Percentiles rank a stretch among this genome's conserved stretches.
Evolutionary conservation across 1,139 yeast genomes (phyloP).

Genomic region (Pichia sp.): DNA sequence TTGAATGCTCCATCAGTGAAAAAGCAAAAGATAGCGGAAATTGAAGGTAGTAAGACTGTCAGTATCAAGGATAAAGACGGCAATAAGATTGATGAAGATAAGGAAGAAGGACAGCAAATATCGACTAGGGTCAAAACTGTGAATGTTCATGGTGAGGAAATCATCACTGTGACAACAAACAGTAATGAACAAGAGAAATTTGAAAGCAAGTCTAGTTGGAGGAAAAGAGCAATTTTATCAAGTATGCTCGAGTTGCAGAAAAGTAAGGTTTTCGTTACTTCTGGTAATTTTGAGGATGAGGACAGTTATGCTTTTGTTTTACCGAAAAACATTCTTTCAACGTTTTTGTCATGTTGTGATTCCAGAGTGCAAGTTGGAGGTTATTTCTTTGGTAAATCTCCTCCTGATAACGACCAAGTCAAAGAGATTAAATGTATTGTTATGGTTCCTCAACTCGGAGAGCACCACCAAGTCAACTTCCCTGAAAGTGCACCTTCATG

Average conservation of each 20-base stretch:
- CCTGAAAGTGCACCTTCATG: constrained; percentile 44
- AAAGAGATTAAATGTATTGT: constrained; percentile 76
- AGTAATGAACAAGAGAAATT: constrained; percentile 83
- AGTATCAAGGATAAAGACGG: constrained; percentile 7
- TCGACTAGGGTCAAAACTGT: constrained; percentile 82
- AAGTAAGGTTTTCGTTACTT: constrained; percentile 70
- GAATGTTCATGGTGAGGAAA: constrained; percentile 94
- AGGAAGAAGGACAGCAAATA: constrained; percentile 44
- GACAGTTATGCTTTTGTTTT: constrained; percentile 64
- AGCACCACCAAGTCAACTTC: constrained; percentile 58
- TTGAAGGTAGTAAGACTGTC: constrained; percentile 48
- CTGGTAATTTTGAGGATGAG: constrained; percentile 52
- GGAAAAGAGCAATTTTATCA: constrained; percentile 78
- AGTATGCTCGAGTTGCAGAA: constrained; percentile 68
- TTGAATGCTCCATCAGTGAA: constrained; percentile 84
- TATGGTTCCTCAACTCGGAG: constrained; percentile 86
- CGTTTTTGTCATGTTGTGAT: constrained; percentile 78
- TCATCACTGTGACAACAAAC: constrained; percentile 88
- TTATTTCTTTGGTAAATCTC: constrained; percentile 70
- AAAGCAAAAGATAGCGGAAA: constrained; percentile 71
- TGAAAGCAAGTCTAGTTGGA: constrained; percentile 87
- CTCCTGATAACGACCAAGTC: constrained; percentile 62
- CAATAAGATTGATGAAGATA: constrained; percentile 12
- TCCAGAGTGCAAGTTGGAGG: constrained; percentile 81
- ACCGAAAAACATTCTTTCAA: constrained; percentile 76